phyloP scores from a whole-genome alignment of 176 grass and related monocot genomes.

The Canna indica region DNA sequence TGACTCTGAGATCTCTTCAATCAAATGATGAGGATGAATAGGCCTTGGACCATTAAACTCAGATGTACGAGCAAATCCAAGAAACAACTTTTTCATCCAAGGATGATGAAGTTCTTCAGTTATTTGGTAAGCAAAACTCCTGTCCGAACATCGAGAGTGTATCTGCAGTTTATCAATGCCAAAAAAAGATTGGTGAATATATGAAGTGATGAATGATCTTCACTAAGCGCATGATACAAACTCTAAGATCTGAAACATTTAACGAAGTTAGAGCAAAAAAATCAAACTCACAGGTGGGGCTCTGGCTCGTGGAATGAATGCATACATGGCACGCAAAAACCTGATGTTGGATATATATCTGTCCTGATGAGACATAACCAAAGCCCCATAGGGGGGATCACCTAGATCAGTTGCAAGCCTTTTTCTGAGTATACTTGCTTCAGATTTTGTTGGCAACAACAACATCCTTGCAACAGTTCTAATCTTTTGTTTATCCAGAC shows the following conservation, averaged over 20 bases:
- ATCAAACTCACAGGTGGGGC: constrained; percentile 78
- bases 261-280: constrained; percentile 22
- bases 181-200: constrained; percentile 2
- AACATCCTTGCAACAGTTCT: constrained; percentile 64
- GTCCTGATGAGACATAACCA: constrained; percentile 77
- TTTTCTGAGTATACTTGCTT: constrained; percentile 53
- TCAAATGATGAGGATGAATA: constrained; percentile 54
- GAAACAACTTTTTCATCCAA: constrained; percentile 82
- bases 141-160: constrained; percentile 61
- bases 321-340: constrained; percentile 79
- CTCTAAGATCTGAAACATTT: neutral
- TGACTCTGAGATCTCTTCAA: constrained; percentile 62
- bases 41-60: constrained; percentile 90
- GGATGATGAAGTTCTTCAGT: constrained; percentile 84
- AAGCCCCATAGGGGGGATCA: constrained; percentile 50
- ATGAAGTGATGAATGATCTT: neutral
- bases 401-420: constrained; percentile 41
- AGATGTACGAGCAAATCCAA: constrained; percentile 90
- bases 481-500: constrained; percentile 47
- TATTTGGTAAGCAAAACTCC: constrained; percentile 79
- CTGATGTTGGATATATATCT: constrained; percentile 62
- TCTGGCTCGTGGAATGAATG: constrained; percentile 88
- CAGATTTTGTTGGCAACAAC: constrained; percentile 54
- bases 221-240: neutral
- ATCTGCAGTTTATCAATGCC: constrained; percentile 40